phyloP scores from a whole-genome alignment of 208 protist species.

The Trichomonas gallinae region DNA sequence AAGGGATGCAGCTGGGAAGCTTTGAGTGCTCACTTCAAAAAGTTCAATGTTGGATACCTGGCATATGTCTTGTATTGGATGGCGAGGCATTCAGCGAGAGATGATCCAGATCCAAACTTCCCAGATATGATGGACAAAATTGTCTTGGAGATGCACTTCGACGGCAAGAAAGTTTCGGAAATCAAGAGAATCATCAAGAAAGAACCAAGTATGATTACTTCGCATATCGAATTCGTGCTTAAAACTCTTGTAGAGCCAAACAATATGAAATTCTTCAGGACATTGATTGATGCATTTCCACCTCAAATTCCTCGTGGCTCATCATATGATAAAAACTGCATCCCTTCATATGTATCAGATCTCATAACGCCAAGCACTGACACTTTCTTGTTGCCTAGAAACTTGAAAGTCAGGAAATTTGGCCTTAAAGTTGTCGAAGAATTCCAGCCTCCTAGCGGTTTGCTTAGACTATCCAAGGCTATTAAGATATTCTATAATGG shows the following conservation, averaged over 20 bases:
- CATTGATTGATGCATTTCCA: neutral
- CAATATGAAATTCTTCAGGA: neutral
- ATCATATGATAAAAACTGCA: neutral
- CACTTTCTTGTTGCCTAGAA: neutral
- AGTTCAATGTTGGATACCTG: neutral
- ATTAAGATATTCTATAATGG: neutral
- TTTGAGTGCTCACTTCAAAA: neutral
- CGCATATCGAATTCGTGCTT: neutral
- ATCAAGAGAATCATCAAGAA: neutral
- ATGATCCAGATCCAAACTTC: neutral
- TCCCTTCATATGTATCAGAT: neutral
- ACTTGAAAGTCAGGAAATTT: neutral
- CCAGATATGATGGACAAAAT: neutral
- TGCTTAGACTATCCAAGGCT: neutral
- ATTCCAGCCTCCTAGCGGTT: neutral
- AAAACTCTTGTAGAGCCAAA: neutral
- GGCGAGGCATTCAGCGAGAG: neutral
- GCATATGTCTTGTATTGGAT: neutral
- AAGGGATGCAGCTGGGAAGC: neutral
- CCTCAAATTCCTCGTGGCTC: neutral
- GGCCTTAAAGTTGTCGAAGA: neutral
- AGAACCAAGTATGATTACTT: neutral
- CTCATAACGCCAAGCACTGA: neutral
- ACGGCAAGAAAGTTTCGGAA: neutral
- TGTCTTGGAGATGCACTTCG: neutral